Conservation (phyloP, 2,329 filamentous ascomycete species). For the Penicillium crustosum region DNA sequence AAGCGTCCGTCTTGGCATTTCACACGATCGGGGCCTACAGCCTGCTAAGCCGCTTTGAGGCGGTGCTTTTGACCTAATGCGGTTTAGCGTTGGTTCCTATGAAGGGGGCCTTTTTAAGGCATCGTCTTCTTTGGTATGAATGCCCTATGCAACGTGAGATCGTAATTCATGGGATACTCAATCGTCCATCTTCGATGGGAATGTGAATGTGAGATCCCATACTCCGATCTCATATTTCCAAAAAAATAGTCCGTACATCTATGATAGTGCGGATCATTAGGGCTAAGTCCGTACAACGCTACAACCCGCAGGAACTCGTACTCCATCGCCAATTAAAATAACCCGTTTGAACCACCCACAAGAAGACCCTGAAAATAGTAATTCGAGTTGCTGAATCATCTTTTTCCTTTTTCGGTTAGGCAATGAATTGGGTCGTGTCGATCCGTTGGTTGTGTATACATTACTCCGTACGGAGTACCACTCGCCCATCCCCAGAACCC, state of each 20-base stretch:
- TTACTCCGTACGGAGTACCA: background rate
- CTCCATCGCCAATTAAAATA: slow-evolving; percentile 1
- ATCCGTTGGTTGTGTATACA: background rate
- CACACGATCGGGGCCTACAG: slow-evolving; percentile 35
- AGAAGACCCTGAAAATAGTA: background rate
- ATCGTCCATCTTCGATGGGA: slow-evolving; percentile 1
- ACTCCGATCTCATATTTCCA: background rate
- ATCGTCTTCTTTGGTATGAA: slow-evolving; percentile 3
- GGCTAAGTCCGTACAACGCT: background rate
- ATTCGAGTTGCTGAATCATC: background rate
- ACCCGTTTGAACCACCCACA: background rate
- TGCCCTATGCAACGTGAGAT: slow-evolving; percentile 5
- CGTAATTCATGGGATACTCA: background rate
- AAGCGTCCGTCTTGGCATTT: slow-evolving; percentile 41
- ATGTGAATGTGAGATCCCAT: background rate
- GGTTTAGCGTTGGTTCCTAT: background rate
- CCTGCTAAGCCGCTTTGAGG: slow-evolving; percentile 25
- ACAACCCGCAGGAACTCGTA: background rate
- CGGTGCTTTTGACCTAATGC: background rate
- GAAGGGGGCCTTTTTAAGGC: slow-evolving; percentile 26
- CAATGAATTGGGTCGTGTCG: background rate
- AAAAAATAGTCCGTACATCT: background rate
- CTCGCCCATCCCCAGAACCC: background rate
- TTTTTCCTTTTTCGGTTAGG: background rate
- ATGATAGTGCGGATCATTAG: background rate